These are phyloP conservation scores for Leccinum obscurum DNA, from an alignment of 768 basidiomycete species.

Conservation along the genomic window DNA sequence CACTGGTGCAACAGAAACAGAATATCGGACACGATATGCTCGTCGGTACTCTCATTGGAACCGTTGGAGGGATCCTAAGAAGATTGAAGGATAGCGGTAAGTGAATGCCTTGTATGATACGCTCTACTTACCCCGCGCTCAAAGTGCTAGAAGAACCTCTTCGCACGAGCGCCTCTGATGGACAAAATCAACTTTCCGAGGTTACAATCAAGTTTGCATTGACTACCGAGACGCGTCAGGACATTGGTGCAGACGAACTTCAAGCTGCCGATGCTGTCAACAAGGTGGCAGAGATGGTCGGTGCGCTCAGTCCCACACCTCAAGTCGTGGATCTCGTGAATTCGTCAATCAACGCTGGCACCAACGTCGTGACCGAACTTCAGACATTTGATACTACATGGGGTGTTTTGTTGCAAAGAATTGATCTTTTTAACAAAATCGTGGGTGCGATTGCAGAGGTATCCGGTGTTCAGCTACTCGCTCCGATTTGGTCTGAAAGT, in stretches of 20 bases:
- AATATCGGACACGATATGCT: constrained; percentile 8
- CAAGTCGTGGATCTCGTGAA: background rate
- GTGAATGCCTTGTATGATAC: background rate
- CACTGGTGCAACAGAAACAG: constrained; percentile 14
- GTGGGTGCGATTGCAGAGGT: constrained; percentile 18
- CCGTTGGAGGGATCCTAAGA: constrained; percentile 10
- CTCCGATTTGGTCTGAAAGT: background rate
- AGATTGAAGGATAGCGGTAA: constrained; percentile 17
- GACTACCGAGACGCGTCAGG: background rate
- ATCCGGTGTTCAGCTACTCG: background rate
- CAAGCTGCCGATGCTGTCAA: constrained; percentile 17
- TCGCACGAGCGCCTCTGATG: background rate
- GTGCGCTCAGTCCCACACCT: background rate
- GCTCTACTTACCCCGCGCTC: background rate
- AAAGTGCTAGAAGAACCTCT: constrained; percentile 20
- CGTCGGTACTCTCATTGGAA: constrained; percentile 13
- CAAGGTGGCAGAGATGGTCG: constrained; percentile 2
- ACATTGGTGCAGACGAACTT: constrained; percentile 7
- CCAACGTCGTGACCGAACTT: background rate
- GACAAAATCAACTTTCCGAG: background rate
- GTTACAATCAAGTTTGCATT: constrained; percentile 19
- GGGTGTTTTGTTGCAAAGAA: constrained; percentile 12
- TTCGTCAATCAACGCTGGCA: background rate
- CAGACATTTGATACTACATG: constrained; percentile 23
- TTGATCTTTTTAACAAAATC: constrained; percentile 15